Conservation (phyloP, 2,329 filamentous ascomycete species). For the Hirsutella rhossiliensis region DNA sequence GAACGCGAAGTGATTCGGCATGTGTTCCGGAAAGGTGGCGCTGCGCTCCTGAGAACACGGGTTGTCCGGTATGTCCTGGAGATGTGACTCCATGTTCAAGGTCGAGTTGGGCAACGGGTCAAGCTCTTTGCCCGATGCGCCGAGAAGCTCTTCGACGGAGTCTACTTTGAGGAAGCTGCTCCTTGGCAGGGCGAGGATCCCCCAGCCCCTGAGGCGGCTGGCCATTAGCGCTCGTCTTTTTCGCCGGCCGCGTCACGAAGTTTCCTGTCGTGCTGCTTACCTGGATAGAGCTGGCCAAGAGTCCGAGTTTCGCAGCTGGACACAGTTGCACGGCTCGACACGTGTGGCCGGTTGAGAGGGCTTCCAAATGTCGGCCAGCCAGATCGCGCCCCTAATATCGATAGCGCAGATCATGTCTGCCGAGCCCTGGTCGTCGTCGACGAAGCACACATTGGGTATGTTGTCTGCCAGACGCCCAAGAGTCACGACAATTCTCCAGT, state of each 20-base stretch:
- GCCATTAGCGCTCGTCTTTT: neutral
- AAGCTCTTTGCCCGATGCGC: slow-evolving; percentile 10
- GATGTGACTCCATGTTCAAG: slow-evolving; percentile 5
- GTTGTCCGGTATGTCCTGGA: neutral
- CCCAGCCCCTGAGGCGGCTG: slow-evolving; percentile 28
- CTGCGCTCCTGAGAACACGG: neutral
- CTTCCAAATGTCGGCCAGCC: slow-evolving; percentile 42
- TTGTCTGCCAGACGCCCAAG: slow-evolving; percentile 29
- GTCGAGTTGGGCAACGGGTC: slow-evolving; percentile 10
- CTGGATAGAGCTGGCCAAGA: slow-evolving; percentile 14
- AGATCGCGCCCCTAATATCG: slow-evolving; percentile 36
- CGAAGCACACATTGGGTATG: slow-evolving; percentile 41
- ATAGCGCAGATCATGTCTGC: slow-evolving; percentile 38
- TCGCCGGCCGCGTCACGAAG: neutral
- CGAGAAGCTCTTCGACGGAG: slow-evolving; percentile 20
- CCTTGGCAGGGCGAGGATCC: slow-evolving; percentile 32
- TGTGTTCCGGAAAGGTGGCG: neutral
- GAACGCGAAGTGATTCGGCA: neutral
- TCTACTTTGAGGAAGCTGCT: slow-evolving; percentile 28
- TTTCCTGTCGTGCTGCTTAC: slow-evolving; percentile 7
- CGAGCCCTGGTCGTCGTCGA: slow-evolving; percentile 30
- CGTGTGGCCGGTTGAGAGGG: slow-evolving; percentile 13
- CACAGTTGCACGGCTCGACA: slow-evolving; percentile 8
- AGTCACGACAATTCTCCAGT: slow-evolving; percentile 37
- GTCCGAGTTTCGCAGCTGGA: slow-evolving; percentile 16